Percentiles rank a stretch among this genome's conserved stretches.
Evolutionary conservation across 2,329 filamentous ascomycete species (phyloP).

Genomic region (Neonectria sp.): DNA sequence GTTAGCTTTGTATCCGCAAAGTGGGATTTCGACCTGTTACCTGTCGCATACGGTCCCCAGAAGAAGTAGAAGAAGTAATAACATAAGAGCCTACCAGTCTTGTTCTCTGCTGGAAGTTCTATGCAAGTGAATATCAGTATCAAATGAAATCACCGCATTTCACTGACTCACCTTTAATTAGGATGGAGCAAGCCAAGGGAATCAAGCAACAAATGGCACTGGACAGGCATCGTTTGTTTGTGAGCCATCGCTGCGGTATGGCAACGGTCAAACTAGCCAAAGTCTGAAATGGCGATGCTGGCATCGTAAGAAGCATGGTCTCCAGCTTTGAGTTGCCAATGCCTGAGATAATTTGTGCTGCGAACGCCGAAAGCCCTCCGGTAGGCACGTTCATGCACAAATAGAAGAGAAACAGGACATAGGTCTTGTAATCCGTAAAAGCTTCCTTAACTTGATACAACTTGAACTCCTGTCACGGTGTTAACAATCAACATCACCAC

Average conservation of each 20-base stretch:
- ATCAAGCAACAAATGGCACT: slow-evolving; percentile 32
- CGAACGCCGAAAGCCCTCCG: slow-evolving; percentile 56
- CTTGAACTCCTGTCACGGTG: slow-evolving; percentile 38
- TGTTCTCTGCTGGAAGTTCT: slow-evolving; percentile 55
- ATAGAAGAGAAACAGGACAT: slow-evolving; percentile 48
- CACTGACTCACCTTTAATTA: slow-evolving; percentile 6
- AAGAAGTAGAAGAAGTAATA: slow-evolving; percentile 42
- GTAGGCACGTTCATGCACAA: slow-evolving; percentile 48
- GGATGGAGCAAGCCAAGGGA: slow-evolving; percentile 21
- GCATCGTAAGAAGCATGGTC: slow-evolving; percentile 33
- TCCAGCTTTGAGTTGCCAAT: slow-evolving; percentile 31
- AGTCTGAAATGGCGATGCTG: slow-evolving; percentile 20
- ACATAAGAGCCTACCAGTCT: slow-evolving; percentile 50
- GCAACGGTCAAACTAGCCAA: slow-evolving; percentile 21
- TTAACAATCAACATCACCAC: neutral
- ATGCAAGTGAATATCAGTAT: neutral
- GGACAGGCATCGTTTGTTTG: slow-evolving; percentile 27
- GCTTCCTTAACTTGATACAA: slow-evolving; percentile 51
- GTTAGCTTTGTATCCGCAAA: slow-evolving; percentile 7
- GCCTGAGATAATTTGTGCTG: slow-evolving; percentile 51
- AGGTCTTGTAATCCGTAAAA: slow-evolving; percentile 51
- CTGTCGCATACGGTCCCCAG: slow-evolving; percentile 47
- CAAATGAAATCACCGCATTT: neutral
- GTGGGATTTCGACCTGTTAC: slow-evolving; percentile 21
- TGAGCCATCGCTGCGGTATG: slow-evolving; percentile 30